Base-by-base conservation (phyloP, 192 early-diverging fungal genomes). In the Entophlyctis helioformis region DNA sequence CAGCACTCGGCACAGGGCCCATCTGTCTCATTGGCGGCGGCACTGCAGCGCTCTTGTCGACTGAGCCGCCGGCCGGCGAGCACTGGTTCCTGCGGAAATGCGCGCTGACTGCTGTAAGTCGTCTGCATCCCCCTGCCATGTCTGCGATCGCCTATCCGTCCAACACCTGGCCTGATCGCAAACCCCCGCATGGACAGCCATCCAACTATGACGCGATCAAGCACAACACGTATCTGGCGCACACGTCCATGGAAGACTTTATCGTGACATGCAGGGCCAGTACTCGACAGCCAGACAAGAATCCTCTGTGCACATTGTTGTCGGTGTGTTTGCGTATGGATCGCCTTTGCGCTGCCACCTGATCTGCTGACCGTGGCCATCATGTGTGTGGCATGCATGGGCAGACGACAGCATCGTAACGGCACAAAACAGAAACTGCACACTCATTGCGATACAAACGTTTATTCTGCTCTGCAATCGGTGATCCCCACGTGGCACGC, bases 21-120 rank as follows among this genome's bases (percentile, higher is more conserved):
- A 43, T 43, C 18, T 43, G 42, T 24, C n/a, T 43, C 16, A 43
- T 43, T 8, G 42, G 20, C 24, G 42, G 23, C 7, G 42, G 42
- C 20, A 9, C 24, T 4, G 11, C 8, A 9, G 18, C 25, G 24
- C 15, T 43, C 3, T 24, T 16, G 3, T 43, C 42, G 9, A 25
- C 42, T 11, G 11, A 31, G 24, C 18, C 20, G 15, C 24, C 22
- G 15, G 7, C 3, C 15, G 6, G 11, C 3, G 11, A 5, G 2
- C 13, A 24, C 13, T 43, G 42, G 42, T 21, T 43, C 3, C 22
- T 43, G 6, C 6, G n/a, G 24, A 24, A 24, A 4, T 4, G 7
- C 24, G 7, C 42, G 13, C 11, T 43, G 25, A 43, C 42, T 22
- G 18, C 42, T 7, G 39, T 40, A 40, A 40, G 39, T 20, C 12